Evolutionary conservation across 2,329 filamentous ascomycete species (phyloP).

Genomic region (Huntiella moniliformis): DNA sequence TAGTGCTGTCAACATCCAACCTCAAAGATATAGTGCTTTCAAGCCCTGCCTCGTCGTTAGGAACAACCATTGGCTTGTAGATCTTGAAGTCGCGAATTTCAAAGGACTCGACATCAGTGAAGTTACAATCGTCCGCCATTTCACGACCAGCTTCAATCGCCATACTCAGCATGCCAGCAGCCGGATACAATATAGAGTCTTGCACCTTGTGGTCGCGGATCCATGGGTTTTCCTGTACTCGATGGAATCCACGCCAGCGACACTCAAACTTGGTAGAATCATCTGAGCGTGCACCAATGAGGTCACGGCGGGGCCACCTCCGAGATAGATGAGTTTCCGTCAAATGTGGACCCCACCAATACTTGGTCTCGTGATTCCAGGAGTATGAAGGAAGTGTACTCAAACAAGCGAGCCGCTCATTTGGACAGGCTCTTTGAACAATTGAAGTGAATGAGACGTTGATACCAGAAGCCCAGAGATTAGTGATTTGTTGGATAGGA

Average conservation of each 20-base stretch:
- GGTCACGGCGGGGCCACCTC: slow-evolving; percentile 27
- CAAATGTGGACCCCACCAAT: slow-evolving; percentile 35
- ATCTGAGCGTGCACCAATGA: slow-evolving; percentile 28
- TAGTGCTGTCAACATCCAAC: slow-evolving; percentile 7
- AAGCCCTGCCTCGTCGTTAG: slow-evolving; percentile 26
- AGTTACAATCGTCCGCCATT: slow-evolving; percentile 13
- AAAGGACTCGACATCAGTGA: slow-evolving; percentile 18
- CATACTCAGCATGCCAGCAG: slow-evolving; percentile 31
- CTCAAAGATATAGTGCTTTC: slow-evolving; percentile 30
- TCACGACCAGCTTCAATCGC: slow-evolving; percentile 28
- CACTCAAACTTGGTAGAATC: slow-evolving; percentile 28
- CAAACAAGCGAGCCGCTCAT: slow-evolving; percentile 18
- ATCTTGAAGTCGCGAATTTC: slow-evolving; percentile 29
- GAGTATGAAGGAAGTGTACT: slow-evolving; percentile 31
- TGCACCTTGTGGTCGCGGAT: slow-evolving; percentile 32
- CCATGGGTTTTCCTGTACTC: slow-evolving; percentile 32
- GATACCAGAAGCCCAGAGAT: slow-evolving; percentile 22
- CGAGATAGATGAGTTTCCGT: slow-evolving; percentile 26
- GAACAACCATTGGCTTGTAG: slow-evolving; percentile 32
- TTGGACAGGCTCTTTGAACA: not conserved
- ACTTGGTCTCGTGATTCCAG: slow-evolving; percentile 33
- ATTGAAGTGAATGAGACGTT: slow-evolving; percentile 16
- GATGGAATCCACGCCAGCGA: slow-evolving; percentile 30
- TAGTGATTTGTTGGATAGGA: slow-evolving; percentile 19
- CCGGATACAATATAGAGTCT: slow-evolving; percentile 31